Conservation (phyloP, 2,329 filamentous ascomycete genomes). For the Pyrenochaeta sp. region DNA sequence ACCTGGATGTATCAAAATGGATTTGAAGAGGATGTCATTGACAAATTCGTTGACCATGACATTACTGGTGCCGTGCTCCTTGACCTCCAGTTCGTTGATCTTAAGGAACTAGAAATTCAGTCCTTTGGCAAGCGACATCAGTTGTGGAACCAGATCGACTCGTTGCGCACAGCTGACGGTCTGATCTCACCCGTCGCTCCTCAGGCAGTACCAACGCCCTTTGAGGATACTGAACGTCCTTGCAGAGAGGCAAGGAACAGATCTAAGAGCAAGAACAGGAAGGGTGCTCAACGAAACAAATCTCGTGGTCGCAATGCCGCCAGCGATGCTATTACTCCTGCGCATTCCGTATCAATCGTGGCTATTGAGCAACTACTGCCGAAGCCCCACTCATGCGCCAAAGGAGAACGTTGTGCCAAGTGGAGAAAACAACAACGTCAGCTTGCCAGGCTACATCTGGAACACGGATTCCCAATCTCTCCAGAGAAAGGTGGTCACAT, state of each 20-base stretch:
- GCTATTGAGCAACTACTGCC: slow-evolving; percentile 89
- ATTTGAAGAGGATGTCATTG: slow-evolving; percentile 77
- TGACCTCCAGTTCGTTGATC: slow-evolving; percentile 88
- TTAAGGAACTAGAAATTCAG: slow-evolving; percentile 80
- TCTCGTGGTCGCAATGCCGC: slow-evolving; percentile 43
- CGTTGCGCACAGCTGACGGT: slow-evolving; percentile 62
- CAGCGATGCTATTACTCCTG: slow-evolving; percentile 75
- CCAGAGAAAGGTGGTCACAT: slow-evolving; percentile 71
- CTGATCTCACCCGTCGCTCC: slow-evolving; percentile 49
- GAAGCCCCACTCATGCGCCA: slow-evolving; percentile 82
- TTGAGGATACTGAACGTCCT: slow-evolving; percentile 57
- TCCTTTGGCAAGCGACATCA: slow-evolving; percentile 83
- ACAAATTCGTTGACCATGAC: slow-evolving; percentile 89
- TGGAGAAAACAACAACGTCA: slow-evolving; percentile 81
- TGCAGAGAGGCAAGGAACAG: slow-evolving; percentile 47
- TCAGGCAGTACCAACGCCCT: slow-evolving; percentile 57
- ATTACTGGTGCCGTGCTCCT: slow-evolving; percentile 88
- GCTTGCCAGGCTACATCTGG: slow-evolving; percentile 75
- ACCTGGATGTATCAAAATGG: slow-evolving; percentile 87
- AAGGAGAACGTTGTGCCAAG: slow-evolving; percentile 85
- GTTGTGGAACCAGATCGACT: slow-evolving; percentile 80
- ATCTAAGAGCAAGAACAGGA: slow-evolving; percentile 47
- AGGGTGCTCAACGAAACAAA: slow-evolving; percentile 39
- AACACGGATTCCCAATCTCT: slow-evolving; percentile 71
- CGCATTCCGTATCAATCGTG: slow-evolving; percentile 88